Evolutionary conservation across 257 asterid species (phyloP).

Genomic region (Jasminum sambac): DNA sequence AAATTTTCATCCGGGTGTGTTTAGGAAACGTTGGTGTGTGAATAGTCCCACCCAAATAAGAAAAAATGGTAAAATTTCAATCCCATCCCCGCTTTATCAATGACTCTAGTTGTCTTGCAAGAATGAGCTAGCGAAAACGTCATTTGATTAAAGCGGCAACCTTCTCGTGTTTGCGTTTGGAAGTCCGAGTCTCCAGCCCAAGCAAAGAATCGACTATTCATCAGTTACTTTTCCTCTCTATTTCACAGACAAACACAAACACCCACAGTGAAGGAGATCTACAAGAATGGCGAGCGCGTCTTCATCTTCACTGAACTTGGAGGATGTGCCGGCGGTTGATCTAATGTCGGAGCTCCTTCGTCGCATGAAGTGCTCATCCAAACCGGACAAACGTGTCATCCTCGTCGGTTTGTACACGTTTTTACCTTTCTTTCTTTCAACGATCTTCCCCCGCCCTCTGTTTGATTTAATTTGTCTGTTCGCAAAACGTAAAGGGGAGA

Average conservation of each 20-base stretch:
- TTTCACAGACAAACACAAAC: constrained; percentile 14
- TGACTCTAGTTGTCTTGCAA: no score
- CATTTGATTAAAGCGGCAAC: no score
- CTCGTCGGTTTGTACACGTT: constrained; percentile 51
- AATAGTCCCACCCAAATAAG: no score
- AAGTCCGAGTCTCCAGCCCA: constrained; percentile 36
- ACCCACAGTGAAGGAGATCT: constrained; percentile 10
- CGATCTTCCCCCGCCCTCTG: background rate
- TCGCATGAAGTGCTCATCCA: constrained; percentile 69
- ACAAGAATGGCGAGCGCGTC: constrained; percentile 16
- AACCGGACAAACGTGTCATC: constrained; percentile 86
- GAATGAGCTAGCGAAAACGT: no score
- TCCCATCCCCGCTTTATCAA: no score
- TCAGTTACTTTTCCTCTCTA: background rate
- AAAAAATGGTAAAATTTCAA: no score
- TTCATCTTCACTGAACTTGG: constrained; percentile 46
- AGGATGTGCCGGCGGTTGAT: constrained; percentile 66
- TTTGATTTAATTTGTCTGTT: background rate
- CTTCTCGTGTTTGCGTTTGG: constrained; percentile 25
- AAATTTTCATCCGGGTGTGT: no score
- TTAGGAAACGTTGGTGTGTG: no score
- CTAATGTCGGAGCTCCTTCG: constrained; percentile 82
- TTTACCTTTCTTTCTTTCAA: background rate
- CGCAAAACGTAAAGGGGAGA: background rate
- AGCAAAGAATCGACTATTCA: constrained; percentile 19